Base-by-base conservation (phyloP, 306 rosid species). In the Prunus dulcis region DNA sequence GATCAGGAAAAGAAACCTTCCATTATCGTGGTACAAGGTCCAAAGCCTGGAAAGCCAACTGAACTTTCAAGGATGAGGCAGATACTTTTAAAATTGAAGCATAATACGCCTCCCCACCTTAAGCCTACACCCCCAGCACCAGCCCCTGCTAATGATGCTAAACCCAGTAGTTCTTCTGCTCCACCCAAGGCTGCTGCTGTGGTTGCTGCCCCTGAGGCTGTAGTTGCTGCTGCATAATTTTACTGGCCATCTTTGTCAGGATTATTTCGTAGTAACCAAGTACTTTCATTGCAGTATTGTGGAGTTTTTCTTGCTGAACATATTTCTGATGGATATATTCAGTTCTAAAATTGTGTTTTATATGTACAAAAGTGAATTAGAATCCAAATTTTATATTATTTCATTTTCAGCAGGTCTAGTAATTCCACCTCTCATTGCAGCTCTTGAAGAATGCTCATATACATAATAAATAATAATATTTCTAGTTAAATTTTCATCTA, bases 11-110 rank as follows among this genome's bases (percentile, higher is more conserved):
- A 77, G 71, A 80, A 82, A 73, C 80, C 84, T 19, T 80, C 85
- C 1, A 30, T 82, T 28, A 53, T 12, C 2, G 67, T 80, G 71
- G 55, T 86, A 22, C 85, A 82, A 64, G 86, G 87, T 30, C 89
- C 87, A 12, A 86, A 86, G 73, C 89, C 84, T 18, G 87, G 89
- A 55, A 86, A 79, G 73, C 85, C 87, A 64, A 80, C 84, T 12
- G 87, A 82, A 13, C 89, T 86, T 17, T 73, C 87, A 12, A 74
- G 86, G 86, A 86, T 86, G 89, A 76, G 84, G 67, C 86, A 77
- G 49, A 69, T 86, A 32, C 80, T 86, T 60, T 9, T 80, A 28
- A 86, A 82, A 58, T 79, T 82, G 77, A 86, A 86, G 79, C 86
- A 79, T 79, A 79, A 47, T 66, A 77, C 84, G 12, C 87, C 85